A percentile compares a stretch with the other conserved stretches of the same genome.
These are phyloP conservation scores for Pascua sp. DNA, from an alignment of 1,284 basidiomycete genomes.

Conservation along the genomic window DNA sequence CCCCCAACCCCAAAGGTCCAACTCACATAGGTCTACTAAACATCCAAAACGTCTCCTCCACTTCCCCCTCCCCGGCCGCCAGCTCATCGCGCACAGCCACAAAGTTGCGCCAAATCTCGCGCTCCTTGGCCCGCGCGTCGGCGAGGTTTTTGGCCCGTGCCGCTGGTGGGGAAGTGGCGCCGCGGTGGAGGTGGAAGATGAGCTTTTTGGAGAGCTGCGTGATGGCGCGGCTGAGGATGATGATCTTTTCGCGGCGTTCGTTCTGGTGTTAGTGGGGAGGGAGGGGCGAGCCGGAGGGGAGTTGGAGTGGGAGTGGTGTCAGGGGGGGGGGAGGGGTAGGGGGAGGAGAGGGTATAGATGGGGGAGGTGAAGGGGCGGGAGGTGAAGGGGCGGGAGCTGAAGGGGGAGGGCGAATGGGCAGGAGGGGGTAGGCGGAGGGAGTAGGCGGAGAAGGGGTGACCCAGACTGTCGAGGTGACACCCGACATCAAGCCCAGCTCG, in stretches of 20 bases:
- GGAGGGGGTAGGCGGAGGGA: too few species aligned
- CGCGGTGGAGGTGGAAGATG: slow-evolving; percentile 87
- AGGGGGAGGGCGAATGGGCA: too few species aligned
- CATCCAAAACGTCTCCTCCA: slow-evolving; percentile 62
- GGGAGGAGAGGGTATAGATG: not conserved
- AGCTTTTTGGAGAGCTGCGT: slow-evolving; percentile 91
- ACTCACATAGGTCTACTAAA: slow-evolving; percentile 70
- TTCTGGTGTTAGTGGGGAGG: slow-evolving; percentile 38
- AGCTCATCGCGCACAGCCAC: slow-evolving; percentile 64
- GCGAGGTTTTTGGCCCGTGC: slow-evolving; percentile 38
- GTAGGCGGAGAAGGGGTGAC: too few species aligned
- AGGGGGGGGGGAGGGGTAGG: too few species aligned
- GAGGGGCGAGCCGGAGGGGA: too few species aligned
- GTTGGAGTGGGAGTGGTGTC: too few species aligned
- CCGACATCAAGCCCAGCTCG: too few species aligned
- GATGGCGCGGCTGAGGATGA: slow-evolving; percentile 64
- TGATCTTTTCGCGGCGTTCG: slow-evolving; percentile 47
- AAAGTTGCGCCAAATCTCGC: slow-evolving; percentile 67
- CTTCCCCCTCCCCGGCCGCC: slow-evolving; percentile 51
- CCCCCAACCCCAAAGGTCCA: too few species aligned
- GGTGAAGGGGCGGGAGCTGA: not conserved
- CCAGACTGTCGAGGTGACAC: too few species aligned
- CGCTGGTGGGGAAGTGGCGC: slow-evolving; percentile 51
- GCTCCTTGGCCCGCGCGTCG: slow-evolving; percentile 64
- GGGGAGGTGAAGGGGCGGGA: not conserved